Base-by-base conservation (phyloP, 2,329 filamentous ascomycete species). In the Exophiala sideris region DNA sequence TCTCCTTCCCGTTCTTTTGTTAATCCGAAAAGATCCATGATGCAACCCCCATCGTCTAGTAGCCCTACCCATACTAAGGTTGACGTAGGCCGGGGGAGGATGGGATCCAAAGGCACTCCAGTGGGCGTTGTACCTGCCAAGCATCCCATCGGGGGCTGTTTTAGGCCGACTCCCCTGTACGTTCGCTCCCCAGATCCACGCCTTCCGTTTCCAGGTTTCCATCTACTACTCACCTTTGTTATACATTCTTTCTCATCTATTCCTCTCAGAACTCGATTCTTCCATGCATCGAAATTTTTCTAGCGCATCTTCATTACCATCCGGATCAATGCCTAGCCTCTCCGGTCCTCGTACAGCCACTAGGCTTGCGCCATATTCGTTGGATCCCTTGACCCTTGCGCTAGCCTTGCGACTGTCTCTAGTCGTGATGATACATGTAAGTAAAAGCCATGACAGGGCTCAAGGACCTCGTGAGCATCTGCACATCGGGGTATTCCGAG, bases 251-350 rank as follows among this genome's bases (percentile, higher is more conserved):
- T 24, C 21, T 44, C 20, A 44, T 44, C 41, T 32, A 6, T 32
- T 29, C 29, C 9, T n/a, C 41, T 44, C 41, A 44, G 18, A n/a
- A 16, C 46, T 40, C 12, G 45, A 35, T 39, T 21, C 20, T 38
- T 47, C 34, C 24, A 29, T 29, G 24, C 24, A 29, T 29, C 24
- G 24, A 29, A 29, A 8, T 5, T 29, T 29, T 29, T 29, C 24
- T 29, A 29, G 24, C 24, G 24, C 39, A 21, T 18, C 32, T 24
- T 45, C 45, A 44, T 39, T 45, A 49, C 52, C 41, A 44, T 35
- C 34, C 44, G 44, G 53, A 44, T 56, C 24, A 39, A 33, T 34
- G 44, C 36, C 16, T 48, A n/a, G 5, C n/a, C 8, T 34, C 48
- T 18, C 38, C 32, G n/a, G 16, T 32, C 20, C 2, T 45, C 12